phyloP scores from a whole-genome alignment of 164 flowering plant genomes.

The Vitis amurensis region DNA sequence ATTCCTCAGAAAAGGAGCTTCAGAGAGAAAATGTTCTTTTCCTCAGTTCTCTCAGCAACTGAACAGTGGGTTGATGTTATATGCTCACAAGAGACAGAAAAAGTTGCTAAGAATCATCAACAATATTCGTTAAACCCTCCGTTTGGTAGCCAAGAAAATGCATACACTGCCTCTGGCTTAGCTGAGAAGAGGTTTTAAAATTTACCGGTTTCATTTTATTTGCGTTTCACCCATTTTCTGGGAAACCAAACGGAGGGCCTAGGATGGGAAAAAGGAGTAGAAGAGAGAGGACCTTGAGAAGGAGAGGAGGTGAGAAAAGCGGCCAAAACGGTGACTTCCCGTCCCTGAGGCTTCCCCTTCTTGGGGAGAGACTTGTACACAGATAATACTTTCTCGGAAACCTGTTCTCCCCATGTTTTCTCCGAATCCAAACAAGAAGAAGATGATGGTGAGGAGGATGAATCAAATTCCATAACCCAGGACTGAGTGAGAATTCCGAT shows the following conservation, averaged over 20 bases:
- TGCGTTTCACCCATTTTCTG: no score
- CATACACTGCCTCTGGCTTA: no score
- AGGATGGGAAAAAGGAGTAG: not conserved
- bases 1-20: not conserved
- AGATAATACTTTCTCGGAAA: constrained; percentile 54
- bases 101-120: no score
- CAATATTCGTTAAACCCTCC: no score
- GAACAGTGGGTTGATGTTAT: no score
- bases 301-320: constrained; percentile 91
- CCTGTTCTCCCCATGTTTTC: constrained; percentile 61
- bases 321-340: constrained; percentile 83
- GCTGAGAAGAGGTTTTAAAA: no score
- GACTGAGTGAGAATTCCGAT: no score
- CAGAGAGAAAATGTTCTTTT: not conserved
- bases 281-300: constrained; percentile 48
- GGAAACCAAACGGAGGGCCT: not conserved
- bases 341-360: constrained; percentile 97
- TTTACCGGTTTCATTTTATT: not conserved
- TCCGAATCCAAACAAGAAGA: constrained; percentile 7
- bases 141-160: no score
- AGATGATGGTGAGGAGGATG: not conserved
- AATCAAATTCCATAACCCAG: no score
- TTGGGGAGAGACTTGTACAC: constrained; percentile 74
- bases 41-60: no score
- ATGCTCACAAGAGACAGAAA: no score